A percentile compares a stretch with the other conserved stretches of the same genome.
Conservation (phyloP, 768 basidiomycete species). For the Boletus sensibilis region DNA sequence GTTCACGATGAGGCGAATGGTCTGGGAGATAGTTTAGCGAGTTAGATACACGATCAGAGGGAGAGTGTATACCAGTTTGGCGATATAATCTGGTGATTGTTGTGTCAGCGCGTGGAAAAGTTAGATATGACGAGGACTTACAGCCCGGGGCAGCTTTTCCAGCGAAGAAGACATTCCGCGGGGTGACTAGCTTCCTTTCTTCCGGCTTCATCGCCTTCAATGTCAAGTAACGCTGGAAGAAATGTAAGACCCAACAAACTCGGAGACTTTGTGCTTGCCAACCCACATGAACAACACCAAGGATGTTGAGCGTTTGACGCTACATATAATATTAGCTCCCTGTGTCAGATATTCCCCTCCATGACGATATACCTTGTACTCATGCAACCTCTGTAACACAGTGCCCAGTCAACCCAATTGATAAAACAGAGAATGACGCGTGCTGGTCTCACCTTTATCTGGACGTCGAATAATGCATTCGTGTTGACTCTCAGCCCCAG, state of each 20-base stretch:
- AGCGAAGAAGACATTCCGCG: constrained; percentile 94
- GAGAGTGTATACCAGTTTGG: constrained; percentile 64
- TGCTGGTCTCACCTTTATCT: constrained; percentile 61
- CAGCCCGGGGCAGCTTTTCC: constrained; percentile 96
- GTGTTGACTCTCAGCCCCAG: constrained; percentile 73
- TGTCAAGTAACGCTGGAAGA: constrained; percentile 68
- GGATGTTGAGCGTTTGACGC: constrained; percentile 93
- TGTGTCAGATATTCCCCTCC: not conserved
- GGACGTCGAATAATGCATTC: constrained; percentile 85
- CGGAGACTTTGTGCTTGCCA: not conserved
- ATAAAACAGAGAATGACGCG: not conserved
- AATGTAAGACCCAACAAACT: not conserved
- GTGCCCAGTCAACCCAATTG: not conserved
- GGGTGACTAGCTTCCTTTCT: constrained; percentile 79
- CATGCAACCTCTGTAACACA: constrained; percentile 71
- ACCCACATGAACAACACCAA: constrained; percentile 82
- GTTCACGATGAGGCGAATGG: constrained; percentile 92
- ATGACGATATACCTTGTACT: constrained; percentile 67
- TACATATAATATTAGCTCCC: constrained; percentile 27
- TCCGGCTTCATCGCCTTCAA: constrained; percentile 77
- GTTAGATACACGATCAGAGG: not conserved
- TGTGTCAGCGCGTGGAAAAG: constrained; percentile 4
- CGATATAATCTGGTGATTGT: constrained; percentile 68
- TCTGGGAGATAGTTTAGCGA: constrained; percentile 39
- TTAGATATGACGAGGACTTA: constrained; percentile 35